phyloP scores from a whole-genome alignment of 2,329 filamentous ascomycete genomes.

The Colletotrichum viniferum region DNA sequence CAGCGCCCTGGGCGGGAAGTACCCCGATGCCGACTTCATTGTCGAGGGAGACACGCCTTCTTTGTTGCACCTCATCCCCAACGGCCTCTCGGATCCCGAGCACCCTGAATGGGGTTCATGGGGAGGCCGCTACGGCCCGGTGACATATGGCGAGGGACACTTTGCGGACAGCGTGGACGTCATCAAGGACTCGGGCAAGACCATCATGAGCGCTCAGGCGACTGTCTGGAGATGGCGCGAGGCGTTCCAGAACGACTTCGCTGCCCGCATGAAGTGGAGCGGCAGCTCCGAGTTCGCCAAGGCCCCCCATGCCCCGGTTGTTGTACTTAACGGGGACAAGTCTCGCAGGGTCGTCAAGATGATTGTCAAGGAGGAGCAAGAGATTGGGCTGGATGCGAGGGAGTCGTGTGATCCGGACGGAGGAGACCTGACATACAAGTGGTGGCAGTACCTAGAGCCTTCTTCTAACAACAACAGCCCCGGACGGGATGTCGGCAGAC shows the following conservation, averaged over 20 bases:
- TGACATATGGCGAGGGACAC: slow-evolving; percentile 16
- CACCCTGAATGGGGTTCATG: slow-evolving; percentile 45
- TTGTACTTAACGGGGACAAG: slow-evolving; percentile 24
- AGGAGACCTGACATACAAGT: slow-evolving; percentile 21
- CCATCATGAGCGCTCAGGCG: slow-evolving; percentile 44
- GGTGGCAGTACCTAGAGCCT: slow-evolving; percentile 22
- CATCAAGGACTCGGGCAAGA: slow-evolving; percentile 36
- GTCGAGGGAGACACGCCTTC: slow-evolving; percentile 52
- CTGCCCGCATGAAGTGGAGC: slow-evolving; percentile 23
- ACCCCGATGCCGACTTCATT: slow-evolving; percentile 47
- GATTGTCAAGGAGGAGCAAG: slow-evolving; percentile 4
- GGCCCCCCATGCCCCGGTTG: slow-evolving; percentile 19
- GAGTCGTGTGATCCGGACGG: slow-evolving; percentile 23
- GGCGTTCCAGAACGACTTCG: slow-evolving; percentile 52
- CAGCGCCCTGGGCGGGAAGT: slow-evolving; percentile 43
- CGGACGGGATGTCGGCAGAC: neutral
- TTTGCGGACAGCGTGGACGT: slow-evolving; percentile 37
- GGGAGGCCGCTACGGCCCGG: slow-evolving; percentile 41
- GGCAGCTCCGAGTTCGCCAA: neutral
- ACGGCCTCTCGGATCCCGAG: slow-evolving; percentile 41
- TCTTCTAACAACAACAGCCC: slow-evolving; percentile 11
- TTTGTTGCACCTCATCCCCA: slow-evolving; percentile 44
- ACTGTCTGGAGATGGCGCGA: slow-evolving; percentile 59
- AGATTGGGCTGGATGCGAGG: slow-evolving; percentile 16
- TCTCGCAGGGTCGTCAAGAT: slow-evolving; percentile 20